These are phyloP conservation scores for Aspergillus ellipticus DNA, from an alignment of 495 filamentous ascomycete genomes.

Conservation along the genomic window DNA sequence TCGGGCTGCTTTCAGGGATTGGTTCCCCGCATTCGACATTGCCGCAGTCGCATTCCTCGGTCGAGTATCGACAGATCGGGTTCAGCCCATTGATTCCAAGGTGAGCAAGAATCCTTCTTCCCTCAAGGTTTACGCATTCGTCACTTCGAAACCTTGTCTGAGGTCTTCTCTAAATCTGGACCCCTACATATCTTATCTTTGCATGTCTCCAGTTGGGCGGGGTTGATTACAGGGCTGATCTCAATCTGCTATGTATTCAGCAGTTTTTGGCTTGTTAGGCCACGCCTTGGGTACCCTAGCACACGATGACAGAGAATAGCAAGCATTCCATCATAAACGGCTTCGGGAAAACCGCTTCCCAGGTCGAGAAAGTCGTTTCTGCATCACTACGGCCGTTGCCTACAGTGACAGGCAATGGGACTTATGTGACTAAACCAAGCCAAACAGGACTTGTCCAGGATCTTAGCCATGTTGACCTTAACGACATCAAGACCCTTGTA, in stretches of 20 bases:
- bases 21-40: not conserved
- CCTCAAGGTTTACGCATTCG: not conserved
- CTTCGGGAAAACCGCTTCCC: slow-evolving; percentile 38
- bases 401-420: slow-evolving; percentile 60
- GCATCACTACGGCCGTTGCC: slow-evolving; percentile 60
- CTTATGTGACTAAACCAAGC: slow-evolving; percentile 35
- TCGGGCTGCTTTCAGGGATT: not conserved
- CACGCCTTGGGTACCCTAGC: not conserved
- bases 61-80: not conserved
- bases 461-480: slow-evolving; percentile 34
- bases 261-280: not conserved
- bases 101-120: not conserved
- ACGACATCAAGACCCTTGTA: slow-evolving; percentile 43
- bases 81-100: not conserved
- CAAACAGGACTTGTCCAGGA: slow-evolving; percentile 36
- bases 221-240: not conserved
- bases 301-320: slow-evolving; percentile 23
- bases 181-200: not conserved
- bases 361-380: slow-evolving; percentile 52
- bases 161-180: not conserved
- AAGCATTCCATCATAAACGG: slow-evolving; percentile 19
- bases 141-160: not conserved
- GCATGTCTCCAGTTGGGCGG: not conserved
- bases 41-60: not conserved
- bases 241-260: not conserved